Evolutionary conservation across 2,329 filamentous ascomycete genomes (phyloP), one percentile per base, ranked within the genome.

Genomic region (Penicillium digitatum): DNA sequence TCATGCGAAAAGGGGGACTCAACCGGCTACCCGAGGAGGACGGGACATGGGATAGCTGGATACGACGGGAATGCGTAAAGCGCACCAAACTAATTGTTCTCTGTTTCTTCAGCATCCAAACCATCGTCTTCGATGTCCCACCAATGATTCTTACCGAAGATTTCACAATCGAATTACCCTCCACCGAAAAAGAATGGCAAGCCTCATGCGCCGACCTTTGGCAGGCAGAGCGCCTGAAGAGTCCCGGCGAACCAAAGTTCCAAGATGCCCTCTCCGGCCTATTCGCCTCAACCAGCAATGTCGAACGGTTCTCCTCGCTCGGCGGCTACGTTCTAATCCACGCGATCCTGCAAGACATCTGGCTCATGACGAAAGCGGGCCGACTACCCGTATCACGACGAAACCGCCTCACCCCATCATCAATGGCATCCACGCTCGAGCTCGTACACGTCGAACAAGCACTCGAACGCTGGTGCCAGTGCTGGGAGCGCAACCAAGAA

Each of bases 81-180:
- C 61, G 69, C 9, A 69, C 67, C 10, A 70, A 66, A 24, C 48
- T 72, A 6, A 69, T 71, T n/a, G 65, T 68, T 0, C 67, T 69
- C 38, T 73, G 58, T 60, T 76, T 66, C 52, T 65, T 70, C 27
- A 69, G 68, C n/a, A 69, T 72, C 14, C 68, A 69, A 29, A 72
- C 69, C 4, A 70, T 71, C n/a, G 68, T 71, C 2, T 72, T 71
- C 14, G 69, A 72, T 34, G 51, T 71, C 2, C 66, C 69, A 1
- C 67, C 69, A 0, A 57, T 69, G 46, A 65, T 72, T 8, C 56
- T 71, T 8, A 66, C 67, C 0, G 69, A 71, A 45, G 69, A 72
- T 27, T 45, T 71, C 14, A 57, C 60, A 0, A 34, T 72, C 24
- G 67, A 71, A n/a, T 53, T 72, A 5, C 69, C 69, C 1, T 70